These are phyloP conservation scores for Leptomonas pyrrhocoris DNA, from an alignment of 208 protist genomes.

Conservation along the genomic window DNA sequence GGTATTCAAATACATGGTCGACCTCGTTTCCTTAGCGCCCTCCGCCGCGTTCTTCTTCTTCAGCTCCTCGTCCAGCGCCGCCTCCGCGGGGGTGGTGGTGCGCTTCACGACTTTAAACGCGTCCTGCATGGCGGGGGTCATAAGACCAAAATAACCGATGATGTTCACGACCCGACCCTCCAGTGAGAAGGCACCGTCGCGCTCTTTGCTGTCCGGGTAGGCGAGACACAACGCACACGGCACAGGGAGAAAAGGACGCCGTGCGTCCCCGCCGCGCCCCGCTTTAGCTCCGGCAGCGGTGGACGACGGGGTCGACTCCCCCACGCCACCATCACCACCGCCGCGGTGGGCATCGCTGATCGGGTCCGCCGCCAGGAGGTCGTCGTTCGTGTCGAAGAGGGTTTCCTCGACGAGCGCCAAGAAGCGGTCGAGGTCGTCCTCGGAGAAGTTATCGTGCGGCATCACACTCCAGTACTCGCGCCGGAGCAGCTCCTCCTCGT, in stretches of 20 bases:
- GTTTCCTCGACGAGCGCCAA: conserved; percentile 60
- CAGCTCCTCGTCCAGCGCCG: not conserved
- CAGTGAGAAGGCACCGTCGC: conserved; percentile 61
- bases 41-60: not conserved
- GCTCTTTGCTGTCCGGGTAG: conserved; percentile 75
- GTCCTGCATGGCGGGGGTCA: conserved; percentile 53
- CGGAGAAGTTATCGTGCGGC: conserved; percentile 64
- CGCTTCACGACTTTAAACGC: conserved; percentile 75
- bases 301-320: not conserved
- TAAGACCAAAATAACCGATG: conserved; percentile 84
- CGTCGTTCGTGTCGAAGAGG: conserved; percentile 66
- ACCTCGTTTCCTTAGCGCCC: not conserved
- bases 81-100: conserved; percentile 15
- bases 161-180: conserved; percentile 78
- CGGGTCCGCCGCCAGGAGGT: conserved; percentile 47
- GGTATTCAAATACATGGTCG: conserved; percentile 52
- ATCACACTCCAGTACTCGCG: conserved; percentile 61
- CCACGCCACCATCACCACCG: not conserved
- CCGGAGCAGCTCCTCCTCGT: conserved; percentile 13
- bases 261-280: not conserved
- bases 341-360: conserved; percentile 8
- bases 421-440: conserved; percentile 75
- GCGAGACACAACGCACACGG: conserved; percentile 84
- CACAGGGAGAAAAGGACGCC: conserved; percentile 52
- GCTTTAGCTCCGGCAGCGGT: not conserved